phyloP scores from a whole-genome alignment of 176 grass and related monocot genomes.

The Carex myosuroides region DNA sequence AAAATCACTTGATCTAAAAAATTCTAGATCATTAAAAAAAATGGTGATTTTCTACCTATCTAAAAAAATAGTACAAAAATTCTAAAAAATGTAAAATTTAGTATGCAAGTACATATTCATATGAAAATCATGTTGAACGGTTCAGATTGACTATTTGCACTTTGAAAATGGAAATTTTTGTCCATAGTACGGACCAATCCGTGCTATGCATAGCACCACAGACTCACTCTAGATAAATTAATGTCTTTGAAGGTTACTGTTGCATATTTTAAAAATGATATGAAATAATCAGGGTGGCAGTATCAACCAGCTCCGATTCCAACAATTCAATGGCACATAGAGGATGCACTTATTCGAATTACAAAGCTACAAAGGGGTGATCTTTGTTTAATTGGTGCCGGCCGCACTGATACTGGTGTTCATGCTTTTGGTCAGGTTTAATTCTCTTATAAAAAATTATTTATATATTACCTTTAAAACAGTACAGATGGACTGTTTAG shows the following conservation, averaged over 20 bases:
- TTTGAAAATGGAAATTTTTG: no score
- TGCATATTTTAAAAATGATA: not conserved
- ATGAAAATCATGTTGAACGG: no score
- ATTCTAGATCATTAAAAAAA: no score
- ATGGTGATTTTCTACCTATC: no score
- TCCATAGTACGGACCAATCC: no score
- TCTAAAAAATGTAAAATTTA: no score
- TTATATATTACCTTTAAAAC: not conserved
- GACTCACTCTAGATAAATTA: not conserved
- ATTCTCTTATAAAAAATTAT: conserved; percentile 8
- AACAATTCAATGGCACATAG: conserved; percentile 78
- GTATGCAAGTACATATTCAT: no score
- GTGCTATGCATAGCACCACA: no score
- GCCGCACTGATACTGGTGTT: conserved; percentile 93
- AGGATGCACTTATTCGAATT: conserved; percentile 59
- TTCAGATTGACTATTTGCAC: no score
- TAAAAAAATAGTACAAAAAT: no score
- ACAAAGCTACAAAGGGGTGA: conserved; percentile 73
- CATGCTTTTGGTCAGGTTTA: conserved; percentile 96
- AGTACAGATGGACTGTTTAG: not conserved
- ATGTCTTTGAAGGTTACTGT: not conserved
- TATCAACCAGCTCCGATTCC: conserved; percentile 73
- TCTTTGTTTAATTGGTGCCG: conserved; percentile 72
- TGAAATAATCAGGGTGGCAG: conserved; percentile 66
- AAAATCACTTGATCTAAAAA: no score